Evolutionary conservation across 805 yeast species (phyloP), one percentile per base, ranked within the genome.

Genomic region (Teunomyces lycoperdinae): DNA sequence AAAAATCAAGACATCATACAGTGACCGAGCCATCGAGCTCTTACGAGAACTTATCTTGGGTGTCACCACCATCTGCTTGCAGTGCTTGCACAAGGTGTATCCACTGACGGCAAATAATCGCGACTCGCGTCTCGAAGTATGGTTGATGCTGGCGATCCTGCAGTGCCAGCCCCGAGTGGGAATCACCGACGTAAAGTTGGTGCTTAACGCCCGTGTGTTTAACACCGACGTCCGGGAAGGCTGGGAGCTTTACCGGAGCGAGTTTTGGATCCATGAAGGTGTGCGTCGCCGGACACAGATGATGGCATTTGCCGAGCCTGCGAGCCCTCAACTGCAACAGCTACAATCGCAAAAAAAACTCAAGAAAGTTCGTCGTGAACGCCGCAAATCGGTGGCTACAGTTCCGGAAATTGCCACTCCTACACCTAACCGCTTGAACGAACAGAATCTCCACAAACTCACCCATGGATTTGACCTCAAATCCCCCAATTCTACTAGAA

Each of bases 171-270:
- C 87, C 0, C 67, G 85, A 50, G 74, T 80, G n/a, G 96, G 96
- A 0, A 64, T 73, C 31, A 78, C 80, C 24, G 89, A 87, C 54
- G 89, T 91, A 9, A 91, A 90, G 62, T 63, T 94, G 7, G 86
- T 89, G 8, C 71, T 94, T 47, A 85, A 85, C 49, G 87, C 97
- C 3, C 73, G 96, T 44, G 84, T 84, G 1, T 94, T 92, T 66
- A 81, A 81, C 50, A 83, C 94, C 0, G 91, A 87, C 43, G 80
- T 87, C 5, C 77, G 97, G 52, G 97, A 91, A 63, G 91, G 89
- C 8, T 92, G 99, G 98, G 99, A 92, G 60, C 66, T 89, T 35
- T 92, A 91, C 59, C 70, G 99, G 50, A 88, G 87, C 55, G 97
- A 91, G 63, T 94, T 90, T 62, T 94, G 98, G 97, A 81, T 83